Conservation (phyloP, 768 basidiomycete species). For the Porphyrellus cyaneotinctus region DNA sequence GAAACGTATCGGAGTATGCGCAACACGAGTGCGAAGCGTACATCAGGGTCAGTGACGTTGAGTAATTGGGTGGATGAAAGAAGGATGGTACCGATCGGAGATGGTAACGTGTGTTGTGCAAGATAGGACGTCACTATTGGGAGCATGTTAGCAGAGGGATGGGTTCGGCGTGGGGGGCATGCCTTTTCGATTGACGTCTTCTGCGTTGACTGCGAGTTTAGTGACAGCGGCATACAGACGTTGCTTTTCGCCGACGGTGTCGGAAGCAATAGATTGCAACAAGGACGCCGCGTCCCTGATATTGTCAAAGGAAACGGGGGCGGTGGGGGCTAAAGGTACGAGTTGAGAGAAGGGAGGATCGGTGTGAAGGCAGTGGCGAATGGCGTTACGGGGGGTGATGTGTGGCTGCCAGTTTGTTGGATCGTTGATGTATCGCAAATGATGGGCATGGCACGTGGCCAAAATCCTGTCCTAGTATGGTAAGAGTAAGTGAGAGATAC, state of each 20-base stretch:
- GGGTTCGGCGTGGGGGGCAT: not conserved
- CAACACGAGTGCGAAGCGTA: slow-evolving; percentile 43
- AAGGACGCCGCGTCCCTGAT: slow-evolving; percentile 32
- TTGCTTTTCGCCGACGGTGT: slow-evolving; percentile 31
- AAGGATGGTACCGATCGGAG: slow-evolving; percentile 49
- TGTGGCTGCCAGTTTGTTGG: slow-evolving; percentile 71
- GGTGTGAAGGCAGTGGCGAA: slow-evolving; percentile 46
- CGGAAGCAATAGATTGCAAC: slow-evolving; percentile 32
- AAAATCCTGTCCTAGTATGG: slow-evolving; percentile 67
- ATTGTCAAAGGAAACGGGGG: slow-evolving; percentile 30
- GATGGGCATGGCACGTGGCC: slow-evolving; percentile 66
- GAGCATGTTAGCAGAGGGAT: not conserved
- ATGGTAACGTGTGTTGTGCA: slow-evolving; percentile 34
- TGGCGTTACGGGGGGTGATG: slow-evolving; percentile 66
- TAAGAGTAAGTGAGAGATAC: not conserved
- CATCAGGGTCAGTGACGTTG: slow-evolving; percentile 30
- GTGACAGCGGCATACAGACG: slow-evolving; percentile 38
- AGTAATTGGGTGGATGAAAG: slow-evolving; percentile 37
- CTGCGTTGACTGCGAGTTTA: slow-evolving; percentile 33
- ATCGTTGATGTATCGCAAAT: slow-evolving; percentile 60
- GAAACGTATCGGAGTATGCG: slow-evolving; percentile 69
- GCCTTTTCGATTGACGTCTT: slow-evolving; percentile 48
- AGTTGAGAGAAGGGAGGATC: slow-evolving; percentile 12
- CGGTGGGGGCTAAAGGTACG: slow-evolving; percentile 26
- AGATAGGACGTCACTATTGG: slow-evolving; percentile 43